Evolutionary conservation across 192 early-diverging fungal species (phyloP).

Genomic region (Rhizophagus clarus): DNA sequence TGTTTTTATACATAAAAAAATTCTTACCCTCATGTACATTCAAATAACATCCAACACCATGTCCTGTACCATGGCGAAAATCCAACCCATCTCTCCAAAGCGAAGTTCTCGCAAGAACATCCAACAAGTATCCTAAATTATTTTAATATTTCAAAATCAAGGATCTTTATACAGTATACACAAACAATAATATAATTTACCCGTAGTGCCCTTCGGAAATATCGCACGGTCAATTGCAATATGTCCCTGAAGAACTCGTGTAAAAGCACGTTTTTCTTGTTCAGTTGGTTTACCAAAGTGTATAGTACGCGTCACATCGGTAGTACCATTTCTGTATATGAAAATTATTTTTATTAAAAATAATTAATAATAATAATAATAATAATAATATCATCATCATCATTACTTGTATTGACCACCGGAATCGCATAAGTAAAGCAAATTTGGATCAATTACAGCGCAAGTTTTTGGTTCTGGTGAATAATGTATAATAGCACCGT

Average conservation of each 20-base stretch:
- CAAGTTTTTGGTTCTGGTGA: conserved; percentile 82
- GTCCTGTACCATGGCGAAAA: conserved; percentile 97
- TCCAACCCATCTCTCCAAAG: conserved; percentile 94
- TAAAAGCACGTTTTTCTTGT: conserved; percentile 90
- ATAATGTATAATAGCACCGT: conserved; percentile 98
- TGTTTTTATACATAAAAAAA: neutral
- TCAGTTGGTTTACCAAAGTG: conserved; percentile 86
- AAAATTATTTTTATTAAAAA: neutral
- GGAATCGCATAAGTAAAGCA: conserved; percentile 94
- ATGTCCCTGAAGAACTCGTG: conserved; percentile 98
- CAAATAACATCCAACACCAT: conserved; percentile 95
- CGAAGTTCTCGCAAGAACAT: conserved; percentile 81
- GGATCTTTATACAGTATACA: no score
- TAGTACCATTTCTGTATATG: conserved; percentile 78
- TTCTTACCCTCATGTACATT: conserved; percentile 82
- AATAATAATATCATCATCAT: no score
- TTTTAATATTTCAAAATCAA: neutral
- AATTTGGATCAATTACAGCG: conserved; percentile 67
- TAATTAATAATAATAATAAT: no score
- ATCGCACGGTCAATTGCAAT: conserved; percentile 88
- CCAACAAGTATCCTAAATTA: conserved; percentile 77
- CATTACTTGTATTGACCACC: conserved; percentile 85
- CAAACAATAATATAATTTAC: conserved; percentile 31
- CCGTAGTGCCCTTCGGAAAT: conserved; percentile 83
- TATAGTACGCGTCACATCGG: conserved; percentile 94